Evolutionary conservation across 345 rosid species (phyloP), one percentile per base, ranked within the genome.

Genomic region (Arabidopsis suecica): DNA sequence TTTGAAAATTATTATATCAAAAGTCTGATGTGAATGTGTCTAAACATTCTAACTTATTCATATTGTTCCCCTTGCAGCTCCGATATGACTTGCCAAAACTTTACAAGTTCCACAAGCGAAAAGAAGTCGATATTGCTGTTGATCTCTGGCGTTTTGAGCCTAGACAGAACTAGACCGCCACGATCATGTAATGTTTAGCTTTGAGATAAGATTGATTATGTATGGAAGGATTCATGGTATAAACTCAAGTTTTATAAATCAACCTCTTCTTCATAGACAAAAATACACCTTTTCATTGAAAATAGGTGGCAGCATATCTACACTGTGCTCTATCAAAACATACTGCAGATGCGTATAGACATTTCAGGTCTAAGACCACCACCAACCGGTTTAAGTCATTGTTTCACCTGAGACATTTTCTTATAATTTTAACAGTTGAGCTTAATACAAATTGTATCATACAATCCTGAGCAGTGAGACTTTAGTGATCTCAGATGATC

Each of bases 131-230:
- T 83, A 80, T 94, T 34, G 91, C 93, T 0, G 98, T 94, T 53
- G 97, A 94, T 82, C 97, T 94, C 40, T 94, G 97, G 98, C 91
- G 97, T 44, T 91, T 93, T 77, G 95, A 78, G 33, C 98, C 98
- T 40, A 78, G 53, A 73, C 68, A 56, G 40, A 81, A 38, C 50
- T 79, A 74, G 49, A 53, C 23, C 23, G 14, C 25, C 34, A 61
- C 7, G 10, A 10, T 68, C 68, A 9, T 55, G 72, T 30, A 61
- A 65, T 57, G 42, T 48, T 71, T 55, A 5, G 65, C 23, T 63
- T 58, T 50, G 49, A 34, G 71, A 36, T 74, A 56, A 65, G 41
- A 61, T 4, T 69, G 32, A 23, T 42, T 30, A 23, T 57, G 47
- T 22, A 30, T 47, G 23, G 12, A 63, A 53, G 23, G 69, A 64